A percentile compares a stretch with the other conserved stretches of the same genome.
Evolutionary conservation across 2,329 filamentous ascomycete species (phyloP).

Genomic region (Trichophyton equinum): DNA sequence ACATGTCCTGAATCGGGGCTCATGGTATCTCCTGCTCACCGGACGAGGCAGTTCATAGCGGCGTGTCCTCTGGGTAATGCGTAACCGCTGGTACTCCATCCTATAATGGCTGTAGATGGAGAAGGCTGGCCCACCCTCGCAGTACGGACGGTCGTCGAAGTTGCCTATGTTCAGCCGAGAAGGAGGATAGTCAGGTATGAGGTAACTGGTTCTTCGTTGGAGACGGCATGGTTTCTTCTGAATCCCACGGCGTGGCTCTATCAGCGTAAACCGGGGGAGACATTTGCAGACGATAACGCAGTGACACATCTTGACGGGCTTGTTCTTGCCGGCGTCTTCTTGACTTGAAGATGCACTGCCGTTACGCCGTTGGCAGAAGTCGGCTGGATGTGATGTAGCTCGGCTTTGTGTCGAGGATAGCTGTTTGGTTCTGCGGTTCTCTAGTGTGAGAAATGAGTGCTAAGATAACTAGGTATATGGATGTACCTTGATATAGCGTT

Average conservation of each 20-base stretch:
- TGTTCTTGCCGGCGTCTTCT: not conserved
- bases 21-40: not conserved
- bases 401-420: not conserved
- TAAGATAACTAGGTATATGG: not conserved
- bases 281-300: not conserved
- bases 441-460: not conserved
- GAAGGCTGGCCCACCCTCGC: not conserved
- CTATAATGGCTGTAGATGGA: constrained; percentile 3
- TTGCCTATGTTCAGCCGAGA: not conserved
- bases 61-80: not conserved
- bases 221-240: not conserved
- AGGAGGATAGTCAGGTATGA: not conserved
- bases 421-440: not conserved
- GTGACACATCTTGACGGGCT: not conserved
- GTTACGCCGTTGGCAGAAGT: not conserved
- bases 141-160: not conserved
- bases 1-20: not conserved
- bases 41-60: not conserved
- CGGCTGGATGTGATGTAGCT: not conserved
- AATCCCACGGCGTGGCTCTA: not conserved
- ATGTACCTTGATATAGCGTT: not conserved
- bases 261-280: not conserved
- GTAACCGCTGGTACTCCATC: not conserved
- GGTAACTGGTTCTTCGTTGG: not conserved
- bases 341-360: not conserved